Percentiles rank a stretch among this genome's conserved stretches.
Conservation (phyloP, 148 eudicot species). For the Hydrangea macrophylla region DNA sequence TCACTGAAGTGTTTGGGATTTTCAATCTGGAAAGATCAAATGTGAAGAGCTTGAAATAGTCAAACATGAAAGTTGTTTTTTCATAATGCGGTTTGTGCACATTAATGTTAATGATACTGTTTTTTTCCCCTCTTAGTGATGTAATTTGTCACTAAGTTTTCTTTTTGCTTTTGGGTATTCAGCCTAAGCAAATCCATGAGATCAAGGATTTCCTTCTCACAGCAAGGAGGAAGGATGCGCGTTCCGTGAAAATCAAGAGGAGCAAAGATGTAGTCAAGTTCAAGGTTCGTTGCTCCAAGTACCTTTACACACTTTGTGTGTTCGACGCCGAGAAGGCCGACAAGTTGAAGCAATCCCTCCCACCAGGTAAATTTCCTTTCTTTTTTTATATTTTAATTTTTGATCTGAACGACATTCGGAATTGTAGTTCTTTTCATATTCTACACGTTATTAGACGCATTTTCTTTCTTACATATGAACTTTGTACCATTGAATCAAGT, state of each 20-base stretch:
- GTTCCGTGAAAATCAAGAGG: constrained; percentile 56
- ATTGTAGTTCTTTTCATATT: neutral
- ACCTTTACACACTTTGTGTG: constrained; percentile 40
- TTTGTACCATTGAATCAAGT: neutral
- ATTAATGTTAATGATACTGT: neutral
- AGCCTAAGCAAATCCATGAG: constrained; percentile 55
- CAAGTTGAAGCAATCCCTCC: constrained; percentile 46
- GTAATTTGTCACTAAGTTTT: neutral
- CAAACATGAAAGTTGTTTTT: neutral
- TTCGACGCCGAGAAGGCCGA: constrained; percentile 40
- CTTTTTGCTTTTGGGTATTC: neutral
- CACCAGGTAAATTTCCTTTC: constrained; percentile 24
- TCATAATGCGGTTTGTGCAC: neutral
- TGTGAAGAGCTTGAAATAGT: too few relatives aligned
- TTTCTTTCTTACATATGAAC: neutral
- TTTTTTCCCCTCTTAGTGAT: neutral
- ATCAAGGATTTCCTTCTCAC: constrained; percentile 59
- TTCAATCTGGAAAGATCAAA: too few relatives aligned
- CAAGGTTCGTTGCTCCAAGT: constrained; percentile 47
- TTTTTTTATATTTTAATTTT: neutral
- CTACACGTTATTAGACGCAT: neutral
- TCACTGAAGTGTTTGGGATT: too few relatives aligned
- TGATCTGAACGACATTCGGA: neutral
- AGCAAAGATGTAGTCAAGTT: constrained; percentile 45
- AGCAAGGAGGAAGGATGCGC: constrained; percentile 58